Percentiles rank a stretch among this genome's conserved stretches.
Evolutionary conservation across 768 basidiomycete genomes (phyloP).

Genomic region (Boletus edulis): DNA sequence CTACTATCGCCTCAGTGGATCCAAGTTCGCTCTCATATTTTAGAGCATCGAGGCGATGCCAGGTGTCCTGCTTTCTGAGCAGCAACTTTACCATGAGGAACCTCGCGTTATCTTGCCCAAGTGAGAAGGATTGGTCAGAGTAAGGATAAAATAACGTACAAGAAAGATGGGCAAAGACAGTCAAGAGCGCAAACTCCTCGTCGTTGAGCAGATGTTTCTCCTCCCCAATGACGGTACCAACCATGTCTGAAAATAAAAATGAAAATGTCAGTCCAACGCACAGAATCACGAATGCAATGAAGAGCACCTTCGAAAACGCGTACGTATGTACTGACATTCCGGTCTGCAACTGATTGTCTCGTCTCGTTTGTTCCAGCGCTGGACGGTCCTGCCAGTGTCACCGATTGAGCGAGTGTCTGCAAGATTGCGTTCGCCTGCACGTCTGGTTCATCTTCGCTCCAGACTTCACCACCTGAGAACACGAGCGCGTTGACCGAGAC

Average conservation of each 20-base stretch:
- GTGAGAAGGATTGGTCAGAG: slow-evolving; percentile 6
- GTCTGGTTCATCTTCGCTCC: slow-evolving; percentile 16
- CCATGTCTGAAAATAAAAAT: slow-evolving; percentile 44
- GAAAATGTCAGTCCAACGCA: background rate
- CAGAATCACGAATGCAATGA: background rate
- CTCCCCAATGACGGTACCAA: slow-evolving; percentile 46
- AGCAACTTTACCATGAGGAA: slow-evolving; percentile 64
- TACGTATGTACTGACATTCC: slow-evolving; percentile 25
- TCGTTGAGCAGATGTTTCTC: slow-evolving; percentile 53
- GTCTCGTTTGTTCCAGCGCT: background rate
- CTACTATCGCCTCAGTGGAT: slow-evolving; percentile 31
- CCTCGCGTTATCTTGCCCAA: slow-evolving; percentile 45
- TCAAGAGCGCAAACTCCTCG: slow-evolving; percentile 45
- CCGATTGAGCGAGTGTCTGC: slow-evolving; percentile 7
- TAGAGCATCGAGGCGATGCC: slow-evolving; percentile 48
- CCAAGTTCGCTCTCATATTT: slow-evolving; percentile 45
- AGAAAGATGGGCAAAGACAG: slow-evolving; percentile 41
- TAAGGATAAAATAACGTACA: slow-evolving; percentile 39
- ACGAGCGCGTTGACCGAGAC: slow-evolving; percentile 25
- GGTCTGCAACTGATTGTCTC: slow-evolving; percentile 1
- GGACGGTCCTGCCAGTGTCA: slow-evolving; percentile 11
- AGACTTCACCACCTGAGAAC: slow-evolving; percentile 29
- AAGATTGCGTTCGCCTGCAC: background rate
- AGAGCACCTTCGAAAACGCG: slow-evolving; percentile 29
- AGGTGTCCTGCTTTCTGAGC: slow-evolving; percentile 56